Conservation (phyloP, 2,329 filamentous ascomycete genomes). For the Diplocarpon rosae region DNA sequence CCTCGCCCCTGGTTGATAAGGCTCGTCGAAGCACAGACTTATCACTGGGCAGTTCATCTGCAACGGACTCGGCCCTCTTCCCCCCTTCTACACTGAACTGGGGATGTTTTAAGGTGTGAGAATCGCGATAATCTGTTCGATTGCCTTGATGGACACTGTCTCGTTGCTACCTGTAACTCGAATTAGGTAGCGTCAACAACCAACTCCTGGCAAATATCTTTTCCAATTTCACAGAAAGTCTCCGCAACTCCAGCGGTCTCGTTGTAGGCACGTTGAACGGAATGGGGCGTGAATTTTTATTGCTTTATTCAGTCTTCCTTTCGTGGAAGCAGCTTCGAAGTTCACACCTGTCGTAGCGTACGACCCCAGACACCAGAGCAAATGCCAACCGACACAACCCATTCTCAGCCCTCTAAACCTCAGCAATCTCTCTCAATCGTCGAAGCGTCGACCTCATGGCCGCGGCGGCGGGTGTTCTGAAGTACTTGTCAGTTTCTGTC, state of each 20-base stretch:
- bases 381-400: slow-evolving; percentile 24
- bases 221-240: slow-evolving; percentile 11
- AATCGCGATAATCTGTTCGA: neutral
- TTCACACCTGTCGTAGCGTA: slow-evolving; percentile 19
- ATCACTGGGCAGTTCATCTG: neutral
- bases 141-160: neutral
- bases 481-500: slow-evolving; percentile 3
- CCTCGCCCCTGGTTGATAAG: neutral
- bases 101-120: too few species aligned
- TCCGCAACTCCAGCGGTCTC: slow-evolving; percentile 9
- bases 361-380: slow-evolving; percentile 27
- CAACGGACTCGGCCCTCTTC: neutral
- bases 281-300: slow-evolving; percentile 16
- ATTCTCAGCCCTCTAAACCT: slow-evolving; percentile 56
- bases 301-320: slow-evolving; percentile 25
- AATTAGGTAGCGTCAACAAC: slow-evolving; percentile 6
- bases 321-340: slow-evolving; percentile 25
- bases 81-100: neutral
- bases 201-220: slow-evolving; percentile 7
- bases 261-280: slow-evolving; percentile 9
- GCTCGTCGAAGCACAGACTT: neutral
- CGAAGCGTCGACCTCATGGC: slow-evolving; percentile 94
- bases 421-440: slow-evolving; percentile 93
- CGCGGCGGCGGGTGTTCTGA: slow-evolving; percentile 80
- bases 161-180: slow-evolving; percentile 10